phyloP scores from a whole-genome alignment of 371 early-diverging fungal species.

The Mortierella sp. region DNA sequence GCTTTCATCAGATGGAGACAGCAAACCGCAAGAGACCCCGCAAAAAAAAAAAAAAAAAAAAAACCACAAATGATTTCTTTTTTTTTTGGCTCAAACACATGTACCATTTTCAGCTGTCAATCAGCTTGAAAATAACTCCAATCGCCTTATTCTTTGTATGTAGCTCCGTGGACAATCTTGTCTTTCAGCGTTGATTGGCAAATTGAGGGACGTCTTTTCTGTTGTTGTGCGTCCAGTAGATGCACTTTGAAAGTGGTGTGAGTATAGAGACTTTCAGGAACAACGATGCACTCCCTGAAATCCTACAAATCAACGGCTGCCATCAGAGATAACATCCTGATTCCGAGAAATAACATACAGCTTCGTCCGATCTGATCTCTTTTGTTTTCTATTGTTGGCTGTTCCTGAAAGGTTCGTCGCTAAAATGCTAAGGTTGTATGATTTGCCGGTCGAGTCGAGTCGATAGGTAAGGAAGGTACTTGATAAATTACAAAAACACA shows the following conservation, averaged over 20 bases:
- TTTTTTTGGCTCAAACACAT: slow-evolving; percentile 5
- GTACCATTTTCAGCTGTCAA: slow-evolving; percentile 12
- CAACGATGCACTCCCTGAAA: neutral
- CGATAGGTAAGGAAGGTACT: neutral
- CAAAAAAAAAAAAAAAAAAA: neutral
- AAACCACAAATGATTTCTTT: neutral
- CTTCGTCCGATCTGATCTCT: neutral
- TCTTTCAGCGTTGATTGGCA: neutral
- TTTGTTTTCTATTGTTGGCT: neutral
- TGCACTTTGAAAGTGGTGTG: too few relatives aligned
- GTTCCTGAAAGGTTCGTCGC: neutral
- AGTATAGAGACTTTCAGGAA: neutral
- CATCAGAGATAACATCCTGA: neutral
- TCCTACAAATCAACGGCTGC: neutral
- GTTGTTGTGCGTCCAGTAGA: too few relatives aligned
- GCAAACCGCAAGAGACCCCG: slow-evolving; percentile 15
- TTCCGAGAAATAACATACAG: neutral
- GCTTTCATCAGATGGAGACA: neutral
- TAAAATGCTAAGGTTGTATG: slow-evolving; percentile 11
- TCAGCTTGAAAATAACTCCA: neutral
- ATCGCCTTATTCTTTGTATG: neutral
- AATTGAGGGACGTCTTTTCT: neutral
- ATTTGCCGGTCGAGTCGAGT: neutral
- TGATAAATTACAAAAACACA: neutral
- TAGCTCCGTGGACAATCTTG: slow-evolving; percentile 2